phyloP scores from a whole-genome alignment of 2,329 filamentous ascomycete genomes.

The Huntiella savannae region DNA sequence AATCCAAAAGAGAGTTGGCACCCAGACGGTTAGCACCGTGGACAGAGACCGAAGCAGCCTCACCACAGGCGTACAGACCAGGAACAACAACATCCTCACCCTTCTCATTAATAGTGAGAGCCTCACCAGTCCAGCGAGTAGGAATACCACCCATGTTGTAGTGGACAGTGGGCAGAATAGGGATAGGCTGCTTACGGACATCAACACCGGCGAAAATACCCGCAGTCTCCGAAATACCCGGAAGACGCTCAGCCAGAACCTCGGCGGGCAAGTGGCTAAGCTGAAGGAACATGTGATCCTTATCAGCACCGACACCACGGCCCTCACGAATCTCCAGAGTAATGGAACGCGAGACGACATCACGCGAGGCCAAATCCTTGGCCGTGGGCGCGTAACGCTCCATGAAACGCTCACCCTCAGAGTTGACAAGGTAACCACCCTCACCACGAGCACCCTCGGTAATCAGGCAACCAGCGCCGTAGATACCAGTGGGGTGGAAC shows the following conservation, averaged over 20 bases:
- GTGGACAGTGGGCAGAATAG: constrained; percentile 88
- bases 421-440: constrained; percentile 94
- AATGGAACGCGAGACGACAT: constrained; percentile 95
- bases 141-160: constrained; percentile 99
- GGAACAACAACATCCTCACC: constrained; percentile 88
- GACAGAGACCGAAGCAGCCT: constrained; percentile 92
- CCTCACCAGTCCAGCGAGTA: constrained; percentile 92
- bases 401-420: constrained; percentile 98
- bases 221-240: constrained; percentile 95
- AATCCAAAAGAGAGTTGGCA: constrained; percentile 92
- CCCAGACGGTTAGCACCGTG: constrained; percentile 96
- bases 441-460: constrained; percentile 96
- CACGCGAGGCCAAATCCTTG: constrained; percentile 90
- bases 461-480: constrained; percentile 93
- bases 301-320: constrained; percentile 87
- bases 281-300: constrained; percentile 97
- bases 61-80: constrained; percentile 88
- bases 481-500: constrained; percentile 98
- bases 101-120: constrained; percentile 66
- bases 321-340: constrained; percentile 96
- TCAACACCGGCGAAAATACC: constrained; percentile 96
- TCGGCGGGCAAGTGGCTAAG: constrained; percentile 86
- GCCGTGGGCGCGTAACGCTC: constrained; percentile 94
- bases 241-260: constrained; percentile 85
- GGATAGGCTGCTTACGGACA: constrained; percentile 91